Evolutionary conservation across 1,284 basidiomycete species (phyloP).

Genomic region (Trichosporon coremiiforme): DNA sequence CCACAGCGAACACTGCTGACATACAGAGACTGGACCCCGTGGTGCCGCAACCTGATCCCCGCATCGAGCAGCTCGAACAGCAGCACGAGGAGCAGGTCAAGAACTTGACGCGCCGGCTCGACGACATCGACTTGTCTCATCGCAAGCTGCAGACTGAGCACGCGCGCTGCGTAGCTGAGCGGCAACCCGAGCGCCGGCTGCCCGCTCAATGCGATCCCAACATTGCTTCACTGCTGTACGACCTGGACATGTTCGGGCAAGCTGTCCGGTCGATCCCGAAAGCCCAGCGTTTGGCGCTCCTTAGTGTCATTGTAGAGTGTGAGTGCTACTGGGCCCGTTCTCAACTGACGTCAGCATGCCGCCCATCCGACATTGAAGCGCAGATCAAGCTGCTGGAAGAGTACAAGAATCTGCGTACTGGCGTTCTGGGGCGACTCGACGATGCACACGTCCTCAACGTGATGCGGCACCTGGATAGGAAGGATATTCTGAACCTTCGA

Average conservation of each 20-base stretch:
- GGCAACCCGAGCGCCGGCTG: slow-evolving; percentile 17
- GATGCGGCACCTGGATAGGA: slow-evolving; percentile 66
- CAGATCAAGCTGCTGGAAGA: slow-evolving; percentile 75
- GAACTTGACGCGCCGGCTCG: slow-evolving; percentile 10
- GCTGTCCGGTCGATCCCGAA: slow-evolving; percentile 33
- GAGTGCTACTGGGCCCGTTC: slow-evolving; percentile 16
- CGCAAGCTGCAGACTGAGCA: slow-evolving; percentile 36
- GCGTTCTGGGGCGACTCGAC: slow-evolving; percentile 73
- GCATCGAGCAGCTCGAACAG: slow-evolving; percentile 4
- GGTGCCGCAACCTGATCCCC: not conserved
- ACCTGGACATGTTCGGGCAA: slow-evolving; percentile 26
- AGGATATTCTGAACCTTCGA: slow-evolving; percentile 63
- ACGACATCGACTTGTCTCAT: slow-evolving; percentile 34
- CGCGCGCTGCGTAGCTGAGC: slow-evolving; percentile 29
- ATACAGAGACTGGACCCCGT: not conserved
- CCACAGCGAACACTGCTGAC: not conserved
- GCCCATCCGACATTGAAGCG: slow-evolving; percentile 60
- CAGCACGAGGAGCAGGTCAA: not conserved
- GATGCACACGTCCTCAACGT: slow-evolving; percentile 69
- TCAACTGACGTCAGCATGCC: slow-evolving; percentile 37
- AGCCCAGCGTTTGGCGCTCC: slow-evolving; percentile 37
- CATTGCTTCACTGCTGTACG: slow-evolving; percentile 20
- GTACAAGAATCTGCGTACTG: slow-evolving; percentile 75
- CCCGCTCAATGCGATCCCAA: slow-evolving; percentile 12
- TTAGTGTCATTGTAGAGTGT: slow-evolving; percentile 42